phyloP scores from a whole-genome alignment of 2,329 filamentous ascomycete genomes.

The Fusarium lateritium region DNA sequence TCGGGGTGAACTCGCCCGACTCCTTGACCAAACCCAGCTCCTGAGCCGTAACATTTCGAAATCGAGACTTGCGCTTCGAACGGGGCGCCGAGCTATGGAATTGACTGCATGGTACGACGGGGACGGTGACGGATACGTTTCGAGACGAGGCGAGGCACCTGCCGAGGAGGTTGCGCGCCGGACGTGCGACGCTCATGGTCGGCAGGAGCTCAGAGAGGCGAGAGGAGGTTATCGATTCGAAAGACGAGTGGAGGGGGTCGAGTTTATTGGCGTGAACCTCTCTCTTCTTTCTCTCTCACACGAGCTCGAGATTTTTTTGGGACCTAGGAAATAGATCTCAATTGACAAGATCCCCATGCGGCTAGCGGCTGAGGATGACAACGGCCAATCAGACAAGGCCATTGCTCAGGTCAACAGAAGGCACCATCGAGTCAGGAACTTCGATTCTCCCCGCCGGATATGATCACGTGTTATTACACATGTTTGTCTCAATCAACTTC shows the following conservation, averaged over 20 bases:
- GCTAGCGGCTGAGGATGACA: conserved; percentile 31
- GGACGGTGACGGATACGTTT: conserved; percentile 38
- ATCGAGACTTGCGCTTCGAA: conserved; percentile 64
- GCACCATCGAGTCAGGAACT: conserved; percentile 2
- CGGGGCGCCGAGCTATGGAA: conserved; percentile 69
- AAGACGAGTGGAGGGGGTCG: conserved; percentile 5
- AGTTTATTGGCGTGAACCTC: conserved; percentile 27
- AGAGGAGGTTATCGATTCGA: conserved; percentile 11
- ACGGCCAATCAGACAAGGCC: not conserved
- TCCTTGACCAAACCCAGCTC: conserved; percentile 65
- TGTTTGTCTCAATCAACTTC: conserved; percentile 29
- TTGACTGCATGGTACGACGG: conserved; percentile 55
- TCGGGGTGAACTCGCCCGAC: conserved; percentile 49
- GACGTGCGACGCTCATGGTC: conserved; percentile 70
- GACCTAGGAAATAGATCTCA: conserved; percentile 46
- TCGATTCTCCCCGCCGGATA: conserved; percentile 11
- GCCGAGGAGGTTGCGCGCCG: conserved; percentile 68
- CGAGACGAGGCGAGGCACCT: conserved; percentile 61
- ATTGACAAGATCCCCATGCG: conserved; percentile 43
- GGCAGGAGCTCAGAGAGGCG: conserved; percentile 35
- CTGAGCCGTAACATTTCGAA: conserved; percentile 67
- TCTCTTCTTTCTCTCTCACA: conserved; percentile 44
- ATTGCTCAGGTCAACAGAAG: not conserved
- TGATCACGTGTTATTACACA: conserved; percentile 26
- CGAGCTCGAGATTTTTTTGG: conserved; percentile 54